Evolutionary conservation across 73 alveolate genomes (phyloP).

Genomic region (Blepharisma stoltei): DNA sequence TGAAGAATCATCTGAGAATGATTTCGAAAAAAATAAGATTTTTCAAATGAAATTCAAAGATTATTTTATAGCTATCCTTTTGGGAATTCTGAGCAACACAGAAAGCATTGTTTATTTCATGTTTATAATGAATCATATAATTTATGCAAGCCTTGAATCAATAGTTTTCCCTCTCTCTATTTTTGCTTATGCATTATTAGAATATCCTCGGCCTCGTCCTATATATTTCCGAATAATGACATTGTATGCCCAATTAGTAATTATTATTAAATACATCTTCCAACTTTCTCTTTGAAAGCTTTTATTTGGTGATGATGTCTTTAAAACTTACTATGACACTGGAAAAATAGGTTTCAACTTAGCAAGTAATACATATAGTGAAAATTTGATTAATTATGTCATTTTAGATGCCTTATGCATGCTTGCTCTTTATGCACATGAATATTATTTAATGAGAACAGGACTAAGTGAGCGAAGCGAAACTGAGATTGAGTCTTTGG

Average conservation of each 20-base stretch:
- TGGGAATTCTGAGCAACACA: not conserved
- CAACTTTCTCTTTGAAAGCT: not conserved
- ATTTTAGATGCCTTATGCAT: conserved; percentile 17
- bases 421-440: not conserved
- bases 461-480: conserved; percentile 22
- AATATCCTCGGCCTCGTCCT: conserved; percentile 19
- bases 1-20: conserved; percentile 5
- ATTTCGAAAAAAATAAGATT: not conserved
- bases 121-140: conserved; percentile 1
- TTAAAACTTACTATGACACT: not conserved
- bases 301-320: conserved; percentile 4
- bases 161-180: conserved; percentile 27
- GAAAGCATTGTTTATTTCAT: conserved; percentile 3
- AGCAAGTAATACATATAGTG: conserved; percentile 10
- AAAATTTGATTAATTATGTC: conserved; percentile 5
- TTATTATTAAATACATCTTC: not conserved
- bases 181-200: conserved; percentile 1
- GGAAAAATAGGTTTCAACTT: conserved; percentile 27
- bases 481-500: conserved; percentile 19
- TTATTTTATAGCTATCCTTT: not conserved
- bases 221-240: conserved; percentile 2
- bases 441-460: not conserved
- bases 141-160: conserved; percentile 18
- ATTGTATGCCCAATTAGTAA: not conserved
- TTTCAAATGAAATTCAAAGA: not conserved